Evolutionary conservation across 805 yeast species (phyloP).

Genomic region (Scheffersomyces spartinae): DNA sequence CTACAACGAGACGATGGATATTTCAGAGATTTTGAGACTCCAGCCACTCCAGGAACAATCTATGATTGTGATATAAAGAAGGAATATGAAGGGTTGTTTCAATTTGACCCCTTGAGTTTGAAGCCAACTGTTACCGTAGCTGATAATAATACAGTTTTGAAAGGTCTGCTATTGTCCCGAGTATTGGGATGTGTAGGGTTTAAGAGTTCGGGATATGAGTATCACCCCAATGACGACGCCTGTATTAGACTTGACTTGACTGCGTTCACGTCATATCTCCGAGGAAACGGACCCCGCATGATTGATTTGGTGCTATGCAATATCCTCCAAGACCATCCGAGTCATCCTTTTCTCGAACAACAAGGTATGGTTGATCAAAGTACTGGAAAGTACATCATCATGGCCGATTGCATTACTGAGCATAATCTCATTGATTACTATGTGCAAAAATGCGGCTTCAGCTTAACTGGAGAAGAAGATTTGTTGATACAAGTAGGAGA

Average conservation of each 20-base stretch:
- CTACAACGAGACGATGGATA: constrained; percentile 7
- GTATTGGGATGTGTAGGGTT: constrained; percentile 17
- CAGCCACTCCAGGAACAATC: constrained; percentile 1
- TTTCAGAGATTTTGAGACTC: constrained; percentile 11
- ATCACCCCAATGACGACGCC: too few relatives aligned
- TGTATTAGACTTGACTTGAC: constrained; percentile 15
- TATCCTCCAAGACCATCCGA: too few relatives aligned
- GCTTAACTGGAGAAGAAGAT: constrained; percentile 8
- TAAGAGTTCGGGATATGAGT: constrained; percentile 6
- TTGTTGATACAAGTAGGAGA: constrained; percentile 4
- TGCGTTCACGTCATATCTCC: constrained; percentile 21
- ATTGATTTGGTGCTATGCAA: constrained; percentile 13
- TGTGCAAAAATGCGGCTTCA: constrained; percentile 15
- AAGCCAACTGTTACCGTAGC: too few relatives aligned
- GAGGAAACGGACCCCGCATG: constrained; percentile 13
- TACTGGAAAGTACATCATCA: constrained; percentile 7
- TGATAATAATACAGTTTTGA: constrained; percentile 9
- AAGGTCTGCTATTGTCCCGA: constrained; percentile 8
- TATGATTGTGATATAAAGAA: constrained; percentile 17
- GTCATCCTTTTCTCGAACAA: constrained; percentile 1
- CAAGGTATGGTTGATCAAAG: not conserved
- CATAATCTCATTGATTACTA: constrained; percentile 23
- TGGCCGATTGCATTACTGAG: constrained; percentile 19
- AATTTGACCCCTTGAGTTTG: constrained; percentile 6
- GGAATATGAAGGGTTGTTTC: constrained; percentile 5